A percentile compares a stretch with the other conserved stretches of the same genome.
Evolutionary conservation across 139 green algal genomes (phyloP).

Genomic region (Chlamydomonas urium): DNA sequence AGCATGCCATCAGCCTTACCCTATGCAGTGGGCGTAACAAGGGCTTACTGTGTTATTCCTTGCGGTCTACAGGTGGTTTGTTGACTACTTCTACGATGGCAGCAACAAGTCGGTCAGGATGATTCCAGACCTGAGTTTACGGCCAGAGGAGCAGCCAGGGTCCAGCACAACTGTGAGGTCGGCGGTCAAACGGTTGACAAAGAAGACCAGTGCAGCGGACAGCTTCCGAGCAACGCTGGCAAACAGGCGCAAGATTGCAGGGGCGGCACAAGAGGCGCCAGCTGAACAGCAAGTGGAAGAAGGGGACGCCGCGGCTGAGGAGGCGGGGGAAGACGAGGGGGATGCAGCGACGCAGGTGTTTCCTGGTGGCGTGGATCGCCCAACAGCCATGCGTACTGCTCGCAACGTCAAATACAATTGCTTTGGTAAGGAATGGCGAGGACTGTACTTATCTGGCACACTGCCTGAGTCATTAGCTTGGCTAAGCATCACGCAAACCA

Average conservation of each 20-base stretch:
- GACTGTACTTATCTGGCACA: neutral
- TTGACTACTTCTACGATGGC: slow-evolving; percentile 17
- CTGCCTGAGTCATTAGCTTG: neutral
- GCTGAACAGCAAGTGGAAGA: neutral
- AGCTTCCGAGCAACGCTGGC: neutral
- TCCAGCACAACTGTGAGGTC: too few species aligned
- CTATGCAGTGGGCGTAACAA: neutral
- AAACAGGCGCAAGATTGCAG: neutral
- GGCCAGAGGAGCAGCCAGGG: neutral
- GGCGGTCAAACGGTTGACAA: neutral
- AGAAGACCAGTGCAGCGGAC: neutral
- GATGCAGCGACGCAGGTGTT: neutral
- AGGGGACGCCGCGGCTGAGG: slow-evolving; percentile 9
- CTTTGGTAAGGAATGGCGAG: slow-evolving; percentile 16
- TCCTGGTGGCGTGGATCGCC: neutral
- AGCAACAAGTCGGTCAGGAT: neutral
- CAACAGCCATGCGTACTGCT: neutral
- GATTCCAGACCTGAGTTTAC: neutral
- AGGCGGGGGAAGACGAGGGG: neutral
- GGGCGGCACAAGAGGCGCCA: neutral
- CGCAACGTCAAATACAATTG: slow-evolving; percentile 28
- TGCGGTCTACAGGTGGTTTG: neutral
- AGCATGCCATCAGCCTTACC: neutral
- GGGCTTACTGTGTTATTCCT: neutral
- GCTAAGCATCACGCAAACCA: neutral